Percentiles rank a stretch among this genome's conserved stretches.
Evolutionary conservation across 345 rosid genomes (phyloP).

Genomic region (Salix koriyanagi): DNA sequence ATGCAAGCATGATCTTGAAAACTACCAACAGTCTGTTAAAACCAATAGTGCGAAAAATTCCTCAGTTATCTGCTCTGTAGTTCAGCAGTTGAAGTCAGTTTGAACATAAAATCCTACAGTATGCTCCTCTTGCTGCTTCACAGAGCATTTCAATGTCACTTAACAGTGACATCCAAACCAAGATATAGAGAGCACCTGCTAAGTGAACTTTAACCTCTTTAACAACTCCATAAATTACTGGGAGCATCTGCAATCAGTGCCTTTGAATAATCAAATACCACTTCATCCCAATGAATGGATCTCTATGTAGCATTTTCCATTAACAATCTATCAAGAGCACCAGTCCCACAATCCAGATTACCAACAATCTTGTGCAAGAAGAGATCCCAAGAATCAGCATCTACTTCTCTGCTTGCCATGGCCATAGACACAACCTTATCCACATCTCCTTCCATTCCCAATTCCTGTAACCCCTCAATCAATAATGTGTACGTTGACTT

Average conservation of each 20-base stretch:
- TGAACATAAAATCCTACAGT: neutral
- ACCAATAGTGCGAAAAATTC: neutral
- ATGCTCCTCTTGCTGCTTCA: neutral
- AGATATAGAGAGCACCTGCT: neutral
- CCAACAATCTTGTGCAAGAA: slow-evolving; percentile 39
- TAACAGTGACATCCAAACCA: neutral
- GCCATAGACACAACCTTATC: slow-evolving; percentile 45
- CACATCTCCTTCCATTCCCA: slow-evolving; percentile 48
- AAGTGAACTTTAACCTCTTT: neutral
- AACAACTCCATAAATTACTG: neutral
- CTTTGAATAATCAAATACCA: neutral
- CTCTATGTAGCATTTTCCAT: slow-evolving; percentile 18
- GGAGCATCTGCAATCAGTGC: neutral
- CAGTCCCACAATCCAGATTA: slow-evolving; percentile 35
- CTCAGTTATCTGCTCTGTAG: neutral
- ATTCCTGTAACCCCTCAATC: slow-evolving; percentile 44
- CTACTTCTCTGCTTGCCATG: slow-evolving; percentile 43
- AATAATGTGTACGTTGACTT: slow-evolving; percentile 45
- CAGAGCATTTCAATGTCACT: neutral
- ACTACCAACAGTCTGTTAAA: neutral
- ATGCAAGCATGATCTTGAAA: neutral
- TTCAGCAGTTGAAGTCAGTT: neutral
- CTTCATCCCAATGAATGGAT: neutral
- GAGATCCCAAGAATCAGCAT: slow-evolving; percentile 54
- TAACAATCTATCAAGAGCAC: slow-evolving; percentile 36